Base-by-base conservation (phyloP, 768 basidiomycete species). In the Kondoa malvinella region DNA sequence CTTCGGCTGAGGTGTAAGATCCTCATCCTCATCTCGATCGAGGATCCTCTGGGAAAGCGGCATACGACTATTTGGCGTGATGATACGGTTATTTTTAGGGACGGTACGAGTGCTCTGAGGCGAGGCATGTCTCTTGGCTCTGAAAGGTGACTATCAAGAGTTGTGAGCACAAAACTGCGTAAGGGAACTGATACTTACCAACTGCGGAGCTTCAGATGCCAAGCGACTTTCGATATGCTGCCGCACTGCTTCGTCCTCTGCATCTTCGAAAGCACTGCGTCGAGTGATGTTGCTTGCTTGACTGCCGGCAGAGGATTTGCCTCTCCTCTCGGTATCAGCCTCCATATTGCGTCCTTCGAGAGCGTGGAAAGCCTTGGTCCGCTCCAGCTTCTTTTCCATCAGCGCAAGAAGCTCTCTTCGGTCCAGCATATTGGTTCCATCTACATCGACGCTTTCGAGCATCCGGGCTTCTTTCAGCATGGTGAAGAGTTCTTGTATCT, bases 401-500 rank as follows among this genome's bases (percentile, higher is more conserved):
- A 83, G 83, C 34, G 86, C 82, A 4, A 95, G 85, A 56, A 97
- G 81, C 21, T 85, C 81, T 77, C 86, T 86, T 68, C 90, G 82
- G 74, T 92, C 87, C 83, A 91, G 84, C 4, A 81, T 77, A 4
- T 80, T 82, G 26, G 79, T 77, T 57, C 82, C 82, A 81, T 76
- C 86, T 32, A 77, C 87, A 25, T 88, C 78, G 68, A 92, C 84
- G 69, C 82, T 83, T 67, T 88, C 87, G 40, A 89, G 82, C 16
- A 87, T 85, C 27, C 74, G 73, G 34, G 87, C 82, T 73, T 94
- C 88, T 75, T 85, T 88, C 66, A 97, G 80, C 90, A 95, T 94
- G 72, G 87, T 82, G 80, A 92, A 97, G 21, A 96, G 78, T 75
- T 95, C 92, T 81, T 88, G 84, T 69, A 94, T 92, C 79, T 95